Evolutionary conservation across 768 basidiomycete species (phyloP), one percentile per base, ranked within the genome.

Genomic region (Cystobasidium ongulense): DNA sequence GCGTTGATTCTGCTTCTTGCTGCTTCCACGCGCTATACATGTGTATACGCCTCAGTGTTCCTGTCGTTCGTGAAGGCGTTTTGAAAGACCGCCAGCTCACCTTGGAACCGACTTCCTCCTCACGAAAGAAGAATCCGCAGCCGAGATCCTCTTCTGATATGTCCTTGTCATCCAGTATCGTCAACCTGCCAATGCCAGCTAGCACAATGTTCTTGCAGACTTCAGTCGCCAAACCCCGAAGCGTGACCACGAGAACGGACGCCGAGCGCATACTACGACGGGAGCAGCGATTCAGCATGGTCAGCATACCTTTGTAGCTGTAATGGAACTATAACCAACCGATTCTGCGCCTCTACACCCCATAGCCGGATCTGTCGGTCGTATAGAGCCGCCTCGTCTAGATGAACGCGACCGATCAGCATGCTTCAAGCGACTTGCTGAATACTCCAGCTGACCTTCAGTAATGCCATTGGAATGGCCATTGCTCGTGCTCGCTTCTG

Each of bases 271-370:
- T 96, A 80, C 92, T 96, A 80, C 68, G 54, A 78, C 65, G 39
- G 72, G 41, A 68, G 77, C 75, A 79, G 80, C 78, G 79, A 78
- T 4, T 36, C 13, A 46, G 41, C 11, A n/a, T 2, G 33, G 5
- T 29, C 5, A 41, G 63, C 18, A 27, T 15, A 39, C 31, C 35
- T 64, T 13, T 38, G 11, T 27, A 54, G 13, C 65, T 36, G 70
- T 50, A 18, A 50, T 41, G 23, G 31, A 71, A 17, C 33, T 35
- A n/a, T 23, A 5, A 59, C 83, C 74, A 77, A 91, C 93, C 89
- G 86, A 82, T 96, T 92, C 81, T 99, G 96, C 39, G 96, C 96
- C 81, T 97, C 96, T 50, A 97, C 86, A 54, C 96, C 96, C 96
- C 96, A 99, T 77, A 97, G 83, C 35, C 95, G 87, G 84, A 98